Percentiles rank a stretch among this genome's conserved stretches.
Evolutionary conservation across 2,329 filamentous ascomycete genomes (phyloP).

Genomic region (Falciphora oryzae): DNA sequence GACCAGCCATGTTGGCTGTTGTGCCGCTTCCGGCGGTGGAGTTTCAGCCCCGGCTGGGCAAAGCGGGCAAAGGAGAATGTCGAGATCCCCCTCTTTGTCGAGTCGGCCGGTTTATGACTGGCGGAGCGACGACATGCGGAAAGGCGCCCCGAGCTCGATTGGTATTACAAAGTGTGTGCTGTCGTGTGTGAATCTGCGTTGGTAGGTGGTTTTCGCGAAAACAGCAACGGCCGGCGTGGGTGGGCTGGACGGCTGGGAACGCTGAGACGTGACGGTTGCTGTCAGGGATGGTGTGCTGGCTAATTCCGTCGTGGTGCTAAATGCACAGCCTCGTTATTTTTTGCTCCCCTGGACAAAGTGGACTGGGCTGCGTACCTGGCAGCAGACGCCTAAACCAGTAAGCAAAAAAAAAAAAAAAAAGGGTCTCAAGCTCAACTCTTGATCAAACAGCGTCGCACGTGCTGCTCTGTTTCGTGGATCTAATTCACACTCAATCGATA

Average conservation of each 20-base stretch:
- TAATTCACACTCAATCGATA: too few species aligned
- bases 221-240: neutral
- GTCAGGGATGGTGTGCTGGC: neutral
- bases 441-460: neutral
- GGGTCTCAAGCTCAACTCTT: neutral
- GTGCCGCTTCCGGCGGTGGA: neutral
- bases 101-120: neutral
- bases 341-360: neutral
- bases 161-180: neutral
- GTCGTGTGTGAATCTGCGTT: neutral
- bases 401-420: neutral
- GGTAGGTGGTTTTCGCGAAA: neutral
- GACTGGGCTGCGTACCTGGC: neutral
- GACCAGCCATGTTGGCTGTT: slow-evolving; percentile 7
- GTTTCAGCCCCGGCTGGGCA: neutral
- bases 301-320: slow-evolving; percentile 1
- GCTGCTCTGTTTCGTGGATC: too few species aligned
- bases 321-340: slow-evolving; percentile 1
- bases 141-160: neutral
- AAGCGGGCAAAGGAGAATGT: neutral
- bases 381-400: neutral
- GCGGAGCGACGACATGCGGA: neutral
- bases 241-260: neutral
- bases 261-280: neutral
- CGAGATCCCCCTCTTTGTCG: neutral